Conservation (phyloP, 1,139 yeast species). For the Eremothecium gossypii region DNA sequence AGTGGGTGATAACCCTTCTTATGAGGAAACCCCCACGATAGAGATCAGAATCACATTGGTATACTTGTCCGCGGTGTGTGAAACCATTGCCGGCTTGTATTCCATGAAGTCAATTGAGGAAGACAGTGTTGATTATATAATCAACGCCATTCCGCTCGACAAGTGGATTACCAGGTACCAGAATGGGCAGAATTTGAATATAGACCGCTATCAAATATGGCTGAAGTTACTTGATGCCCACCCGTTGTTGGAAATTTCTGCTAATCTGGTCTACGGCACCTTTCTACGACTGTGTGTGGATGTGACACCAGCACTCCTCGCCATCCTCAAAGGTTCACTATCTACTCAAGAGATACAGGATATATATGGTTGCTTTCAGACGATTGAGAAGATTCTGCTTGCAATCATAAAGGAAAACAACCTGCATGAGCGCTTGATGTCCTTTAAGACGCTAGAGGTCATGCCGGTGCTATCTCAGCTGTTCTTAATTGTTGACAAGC, state of each 20-base stretch:
- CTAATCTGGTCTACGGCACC: not conserved
- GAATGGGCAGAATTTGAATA: not conserved
- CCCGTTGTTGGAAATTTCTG: slow-evolving; percentile 5
- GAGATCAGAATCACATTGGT: not conserved
- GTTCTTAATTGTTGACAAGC: not conserved
- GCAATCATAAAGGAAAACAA: not conserved
- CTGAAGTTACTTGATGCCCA: slow-evolving; percentile 4
- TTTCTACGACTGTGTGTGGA: not conserved
- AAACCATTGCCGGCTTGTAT: not conserved
- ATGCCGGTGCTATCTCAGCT: not conserved
- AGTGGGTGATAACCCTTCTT: not conserved
- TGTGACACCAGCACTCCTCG: not conserved
- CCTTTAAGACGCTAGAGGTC: not conserved
- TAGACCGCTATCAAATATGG: not conserved
- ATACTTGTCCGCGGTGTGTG: not conserved
- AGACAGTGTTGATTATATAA: not conserved
- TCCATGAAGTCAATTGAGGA: not conserved
- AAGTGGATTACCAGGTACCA: slow-evolving; percentile 1
- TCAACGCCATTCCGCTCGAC: not conserved
- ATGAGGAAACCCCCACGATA: not conserved
- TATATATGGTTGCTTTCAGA: slow-evolving; percentile 1
- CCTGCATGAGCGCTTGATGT: not conserved
- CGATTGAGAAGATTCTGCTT: not conserved
- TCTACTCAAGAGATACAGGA: slow-evolving; percentile 1
- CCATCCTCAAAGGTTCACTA: not conserved